Evolutionary conservation across 2,329 filamentous ascomycete genomes (phyloP), one percentile per base, ranked within the genome.

Genomic region (Colletotrichum gloeosporioides): DNA sequence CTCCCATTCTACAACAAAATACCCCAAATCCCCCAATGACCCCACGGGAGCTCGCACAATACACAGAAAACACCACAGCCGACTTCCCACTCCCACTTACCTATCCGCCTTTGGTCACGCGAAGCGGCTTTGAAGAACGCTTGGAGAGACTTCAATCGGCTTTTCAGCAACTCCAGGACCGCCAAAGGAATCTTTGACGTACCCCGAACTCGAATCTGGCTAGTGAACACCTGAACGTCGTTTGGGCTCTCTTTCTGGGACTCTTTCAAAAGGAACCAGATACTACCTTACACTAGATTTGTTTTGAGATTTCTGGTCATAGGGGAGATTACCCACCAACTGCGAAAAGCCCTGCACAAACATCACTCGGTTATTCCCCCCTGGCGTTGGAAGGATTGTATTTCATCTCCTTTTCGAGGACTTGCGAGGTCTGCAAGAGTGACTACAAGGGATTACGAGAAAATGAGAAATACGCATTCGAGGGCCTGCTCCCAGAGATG

Each of bases 391-490:
- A 68, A 44, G 55, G 67, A 32, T 59, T 71, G n/a, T 65, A 34
- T 16, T 66, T 6, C 57, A 13, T 55, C 53, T 70, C 61, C 49
- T 29, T 34, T 72, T 71, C 39, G 31, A 57, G 70, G 39, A 61
- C 31, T 34, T 39, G 49, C 66, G 39, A 57, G 64, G 34, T 29
- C 59, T 74, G 64, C 57, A 31, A 53, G 29, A 76, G 70, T 71
- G 74, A 74, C 59, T 34, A 69, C 49, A 65, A 76, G 49, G 49
- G 59, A 59, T 69, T 65, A 69, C 22, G 74, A 74, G 74, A 61
- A 76, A 74, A 76, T 59, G 74, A 76, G 59, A 61, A 59, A 44
- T 25, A 39, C 55, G 65, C 74, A 69, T 76, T 76, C 69, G 49
- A 53, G 31, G 71, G 64, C 49, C 25, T 44, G 22, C 63, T 39